A percentile compares a stretch with the other conserved stretches of the same genome.
Evolutionary conservation across 2,329 filamentous ascomycete species (phyloP).

Genomic region (Aspergillus transmontanensis): DNA sequence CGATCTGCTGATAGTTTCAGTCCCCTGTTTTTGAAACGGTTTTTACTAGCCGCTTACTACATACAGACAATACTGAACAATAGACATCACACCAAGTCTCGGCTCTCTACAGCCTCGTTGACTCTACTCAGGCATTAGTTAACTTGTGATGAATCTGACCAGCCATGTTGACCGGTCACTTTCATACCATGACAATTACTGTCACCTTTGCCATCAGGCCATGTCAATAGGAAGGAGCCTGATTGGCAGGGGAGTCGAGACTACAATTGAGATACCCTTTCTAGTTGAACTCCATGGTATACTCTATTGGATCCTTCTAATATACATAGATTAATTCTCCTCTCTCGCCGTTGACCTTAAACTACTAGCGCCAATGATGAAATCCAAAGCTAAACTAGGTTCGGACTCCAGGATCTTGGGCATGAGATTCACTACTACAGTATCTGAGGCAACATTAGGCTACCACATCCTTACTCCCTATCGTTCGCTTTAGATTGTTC

Average conservation of each 20-base stretch:
- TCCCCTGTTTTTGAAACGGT: not conserved
- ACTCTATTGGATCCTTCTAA: slow-evolving; percentile 1
- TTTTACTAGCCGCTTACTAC: not conserved
- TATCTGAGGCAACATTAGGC: not conserved
- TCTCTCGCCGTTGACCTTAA: not conserved
- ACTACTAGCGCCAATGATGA: not conserved
- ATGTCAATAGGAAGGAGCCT: not conserved
- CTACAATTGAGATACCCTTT: not conserved
- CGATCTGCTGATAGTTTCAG: not conserved
- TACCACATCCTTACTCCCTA: not conserved
- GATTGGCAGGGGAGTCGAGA: not conserved
- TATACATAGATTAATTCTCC: slow-evolving; percentile 1
- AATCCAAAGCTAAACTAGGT: not conserved
- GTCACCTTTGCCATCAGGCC: not conserved
- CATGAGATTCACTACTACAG: not conserved
- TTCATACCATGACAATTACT: not conserved
- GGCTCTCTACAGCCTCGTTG: not conserved
- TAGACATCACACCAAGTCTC: not conserved
- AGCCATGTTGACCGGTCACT: slow-evolving; percentile 10
- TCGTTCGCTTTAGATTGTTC: not conserved
- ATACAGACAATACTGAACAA: not conserved
- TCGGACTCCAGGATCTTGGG: not conserved
- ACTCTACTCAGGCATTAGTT: not conserved
- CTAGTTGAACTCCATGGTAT: not conserved
- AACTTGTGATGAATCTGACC: not conserved